Evolutionary conservation across 441 rosid genomes (phyloP).

Genomic region (Rhodomyrtus psidioides): DNA sequence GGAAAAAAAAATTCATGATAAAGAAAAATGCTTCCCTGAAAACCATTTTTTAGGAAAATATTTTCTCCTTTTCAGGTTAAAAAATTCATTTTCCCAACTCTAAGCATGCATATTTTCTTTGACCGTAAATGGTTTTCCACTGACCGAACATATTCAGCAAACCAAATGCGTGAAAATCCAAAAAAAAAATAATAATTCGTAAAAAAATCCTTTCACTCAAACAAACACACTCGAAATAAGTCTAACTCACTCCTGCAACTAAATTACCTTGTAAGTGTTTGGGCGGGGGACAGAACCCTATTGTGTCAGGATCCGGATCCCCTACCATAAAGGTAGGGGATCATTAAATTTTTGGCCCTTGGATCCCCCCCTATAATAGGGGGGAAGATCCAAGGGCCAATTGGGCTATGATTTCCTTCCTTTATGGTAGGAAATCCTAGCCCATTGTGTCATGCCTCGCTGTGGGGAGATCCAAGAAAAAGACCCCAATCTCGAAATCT

Average conservation of each 20-base stretch:
- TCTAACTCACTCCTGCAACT: background rate
- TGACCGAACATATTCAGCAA: background rate
- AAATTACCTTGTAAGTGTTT: background rate
- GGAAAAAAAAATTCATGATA: fast-evolving
- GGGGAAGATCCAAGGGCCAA: no score
- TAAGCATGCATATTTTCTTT: no score
- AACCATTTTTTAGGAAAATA: background rate
- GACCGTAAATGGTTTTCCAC: background rate
- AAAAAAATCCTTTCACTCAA: background rate
- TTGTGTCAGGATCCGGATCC: no score
- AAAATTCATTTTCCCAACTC: background rate
- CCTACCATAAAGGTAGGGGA: no score
- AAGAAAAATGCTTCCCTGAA: background rate
- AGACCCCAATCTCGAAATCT: background rate
- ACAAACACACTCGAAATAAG: background rate
- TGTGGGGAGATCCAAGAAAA: background rate
- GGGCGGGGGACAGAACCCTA: background rate
- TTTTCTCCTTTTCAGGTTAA: background rate
- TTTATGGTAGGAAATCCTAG: no score
- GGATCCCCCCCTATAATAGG: no score
- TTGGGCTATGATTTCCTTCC: no score
- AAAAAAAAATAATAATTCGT: background rate
- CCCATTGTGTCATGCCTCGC: no score
- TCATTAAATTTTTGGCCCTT: no score
- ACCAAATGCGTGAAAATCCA: background rate